Conservation (phyloP, 164 flowering plant species). For the Santalum album region DNA sequence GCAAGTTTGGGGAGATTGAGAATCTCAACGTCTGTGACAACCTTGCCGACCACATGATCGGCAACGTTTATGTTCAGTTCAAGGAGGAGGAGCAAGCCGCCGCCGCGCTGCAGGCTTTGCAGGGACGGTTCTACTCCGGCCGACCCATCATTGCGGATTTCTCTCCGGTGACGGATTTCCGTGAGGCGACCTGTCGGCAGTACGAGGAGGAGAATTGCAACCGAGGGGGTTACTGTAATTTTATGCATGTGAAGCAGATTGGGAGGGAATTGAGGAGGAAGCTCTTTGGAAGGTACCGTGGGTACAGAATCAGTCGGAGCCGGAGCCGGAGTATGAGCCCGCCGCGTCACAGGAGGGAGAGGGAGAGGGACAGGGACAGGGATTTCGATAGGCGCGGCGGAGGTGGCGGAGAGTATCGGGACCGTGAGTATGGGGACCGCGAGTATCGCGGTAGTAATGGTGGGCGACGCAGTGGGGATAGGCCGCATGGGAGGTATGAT, state of each 20-base stretch:
- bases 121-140: slow-evolving; percentile 69
- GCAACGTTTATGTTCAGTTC: slow-evolving; percentile 79
- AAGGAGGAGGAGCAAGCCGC: slow-evolving; percentile 86
- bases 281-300: slow-evolving; percentile 44
- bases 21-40: slow-evolving; percentile 71
- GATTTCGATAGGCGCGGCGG: slow-evolving; percentile 21
- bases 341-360: slow-evolving; percentile 21
- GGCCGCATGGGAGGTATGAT: slow-evolving; percentile 27
- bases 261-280: slow-evolving; percentile 59
- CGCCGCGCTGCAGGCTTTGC: slow-evolving; percentile 51
- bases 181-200: slow-evolving; percentile 70
- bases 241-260: slow-evolving; percentile 64
- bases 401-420: slow-evolving; percentile 19
- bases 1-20: slow-evolving; percentile 74
- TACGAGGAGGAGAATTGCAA: slow-evolving; percentile 71
- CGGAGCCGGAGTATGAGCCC: slow-evolving; percentile 52
- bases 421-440: slow-evolving; percentile 19
- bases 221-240: slow-evolving; percentile 74
- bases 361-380: too few species aligned
- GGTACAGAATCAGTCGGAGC: slow-evolving; percentile 31
- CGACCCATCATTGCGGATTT: slow-evolving; percentile 70
- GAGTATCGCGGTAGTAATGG: slow-evolving; percentile 29
- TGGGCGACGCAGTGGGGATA: slow-evolving; percentile 20
- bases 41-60: slow-evolving; percentile 78
- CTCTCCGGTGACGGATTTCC: slow-evolving; percentile 72